Evolutionary conservation across 2,329 filamentous ascomycete species (phyloP).

Genomic region (Trichoderma oligosporum): DNA sequence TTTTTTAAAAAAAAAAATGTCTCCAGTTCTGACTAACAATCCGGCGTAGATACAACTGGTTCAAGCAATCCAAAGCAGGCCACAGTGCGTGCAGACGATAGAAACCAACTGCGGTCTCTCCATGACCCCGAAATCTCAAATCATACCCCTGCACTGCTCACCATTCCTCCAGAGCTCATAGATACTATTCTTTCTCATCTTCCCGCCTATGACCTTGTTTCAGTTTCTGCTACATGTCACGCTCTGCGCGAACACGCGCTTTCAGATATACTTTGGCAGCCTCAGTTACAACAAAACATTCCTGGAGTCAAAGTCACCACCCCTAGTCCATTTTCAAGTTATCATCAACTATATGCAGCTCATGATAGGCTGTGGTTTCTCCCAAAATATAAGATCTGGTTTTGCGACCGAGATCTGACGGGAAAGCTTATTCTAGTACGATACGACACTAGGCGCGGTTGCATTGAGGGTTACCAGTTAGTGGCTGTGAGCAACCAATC

Average conservation of each 20-base stretch:
- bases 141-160: conserved; percentile 38
- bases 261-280: conserved; percentile 69
- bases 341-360: conserved; percentile 66
- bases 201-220: conserved; percentile 58
- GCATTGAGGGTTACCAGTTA: conserved; percentile 77
- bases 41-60: background rate
- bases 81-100: background rate
- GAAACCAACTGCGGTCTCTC: background rate
- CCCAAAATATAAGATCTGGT: conserved; percentile 77
- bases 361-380: conserved; percentile 86
- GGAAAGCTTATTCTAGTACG: conserved; percentile 74
- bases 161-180: conserved; percentile 71
- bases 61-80: background rate
- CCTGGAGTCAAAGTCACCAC: conserved; percentile 51
- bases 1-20: no score
- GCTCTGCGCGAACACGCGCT: conserved; percentile 55
- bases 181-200: conserved; percentile 67
- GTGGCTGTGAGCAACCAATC: conserved; percentile 59
- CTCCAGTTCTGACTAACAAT: no score
- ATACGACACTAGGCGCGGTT: conserved; percentile 68
- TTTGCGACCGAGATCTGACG: conserved; percentile 67
- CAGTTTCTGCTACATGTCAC: conserved; percentile 58
- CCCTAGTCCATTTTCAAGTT: conserved; percentile 59
- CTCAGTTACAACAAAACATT: conserved; percentile 64
- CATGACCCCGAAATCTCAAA: background rate